These are phyloP conservation scores for Hypsizygus marmoreus DNA, from an alignment of 768 basidiomycete species.

Conservation along the genomic window DNA sequence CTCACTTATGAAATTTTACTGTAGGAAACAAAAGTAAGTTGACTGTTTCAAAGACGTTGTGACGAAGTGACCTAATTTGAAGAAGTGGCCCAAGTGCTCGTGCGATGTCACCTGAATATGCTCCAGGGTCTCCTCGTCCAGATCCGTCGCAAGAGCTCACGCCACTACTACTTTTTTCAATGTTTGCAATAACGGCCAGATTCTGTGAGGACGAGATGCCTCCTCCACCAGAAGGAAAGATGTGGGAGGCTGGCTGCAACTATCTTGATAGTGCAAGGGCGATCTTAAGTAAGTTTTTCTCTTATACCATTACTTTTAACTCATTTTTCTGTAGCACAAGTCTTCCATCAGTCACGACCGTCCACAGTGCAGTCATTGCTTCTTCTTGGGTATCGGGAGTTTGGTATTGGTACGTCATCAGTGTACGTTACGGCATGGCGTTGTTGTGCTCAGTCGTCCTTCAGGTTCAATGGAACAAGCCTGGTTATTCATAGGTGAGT, in stretches of 20 bases:
- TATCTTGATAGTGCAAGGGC: constrained; percentile 64
- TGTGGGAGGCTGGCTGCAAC: constrained; percentile 70
- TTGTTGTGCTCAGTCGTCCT: constrained; percentile 2
- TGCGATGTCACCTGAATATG: constrained; percentile 30
- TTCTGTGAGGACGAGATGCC: constrained; percentile 57
- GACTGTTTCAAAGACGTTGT: not conserved
- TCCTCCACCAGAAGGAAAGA: constrained; percentile 48
- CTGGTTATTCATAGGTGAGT: constrained; percentile 77
- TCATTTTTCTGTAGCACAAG: constrained; percentile 43
- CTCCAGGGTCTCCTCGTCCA: constrained; percentile 37
- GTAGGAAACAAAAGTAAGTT: constrained; percentile 21
- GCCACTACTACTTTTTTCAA: constrained; percentile 71
- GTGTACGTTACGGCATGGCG: not conserved
- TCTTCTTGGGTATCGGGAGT: constrained; percentile 80
- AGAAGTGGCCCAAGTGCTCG: constrained; percentile 5
- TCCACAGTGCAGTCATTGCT: constrained; percentile 83
- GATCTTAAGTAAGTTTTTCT: constrained; percentile 55
- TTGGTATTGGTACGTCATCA: constrained; percentile 60
- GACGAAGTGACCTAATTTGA: not conserved
- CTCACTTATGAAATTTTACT: not conserved
- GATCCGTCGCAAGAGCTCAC: constrained; percentile 66
- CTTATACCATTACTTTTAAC: constrained; percentile 2
- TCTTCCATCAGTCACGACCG: constrained; percentile 66
- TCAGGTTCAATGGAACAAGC: constrained; percentile 76
- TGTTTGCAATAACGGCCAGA: constrained; percentile 81